Base-by-base conservation (phyloP, 306 rosid species). In the Vigna hirtella region DNA sequence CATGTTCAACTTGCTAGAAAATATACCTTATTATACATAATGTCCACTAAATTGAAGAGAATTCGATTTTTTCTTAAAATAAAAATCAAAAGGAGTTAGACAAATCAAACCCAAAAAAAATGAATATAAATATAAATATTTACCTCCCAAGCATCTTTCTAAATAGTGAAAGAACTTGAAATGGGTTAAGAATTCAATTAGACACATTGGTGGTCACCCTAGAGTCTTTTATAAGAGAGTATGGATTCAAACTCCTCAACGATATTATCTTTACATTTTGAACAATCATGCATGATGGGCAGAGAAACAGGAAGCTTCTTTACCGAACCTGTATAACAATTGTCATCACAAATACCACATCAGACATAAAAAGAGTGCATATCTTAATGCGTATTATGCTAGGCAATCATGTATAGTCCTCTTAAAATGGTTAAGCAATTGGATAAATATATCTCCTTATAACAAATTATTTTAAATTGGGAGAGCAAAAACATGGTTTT, bases 121-220 rank as follows among this genome's bases (percentile, higher is more conserved):
- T 43, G 45, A 10, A 77, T 32, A 72, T 72, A 51, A 38, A 52
- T 38, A 68, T 62, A 75, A 51, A 73, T 18, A 49, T 75, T 38
- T 56, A 95, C 98, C 98, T 89, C 90, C 83, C 89, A 71, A 32
- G 63, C 96, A 95, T 95, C 76, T 73, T 86, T 81, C 75, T 88
- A 73, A 92, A 92, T 64, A 95, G 89, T 0, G 28, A 78, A 58
- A 84, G 93, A 81, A 86, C 98, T 71, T 66, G 67, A 20, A 56
- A 64, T 76, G 97, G 91, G 78, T 85, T 72, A 26, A 92, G 87
- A 81, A 55, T 7, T 83, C 84, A 84, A 82, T 78, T 77, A 32
- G 86, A 30, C 66, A 73, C 6, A 70, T 79, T 67, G 40, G 68
- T 70, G 50, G 85, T 71, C 22, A 63, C 69, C 81, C 50, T 90